These are phyloP conservation scores for Juglanconis juglandina DNA, from an alignment of 2,329 filamentous ascomycete species.

Conservation along the genomic window DNA sequence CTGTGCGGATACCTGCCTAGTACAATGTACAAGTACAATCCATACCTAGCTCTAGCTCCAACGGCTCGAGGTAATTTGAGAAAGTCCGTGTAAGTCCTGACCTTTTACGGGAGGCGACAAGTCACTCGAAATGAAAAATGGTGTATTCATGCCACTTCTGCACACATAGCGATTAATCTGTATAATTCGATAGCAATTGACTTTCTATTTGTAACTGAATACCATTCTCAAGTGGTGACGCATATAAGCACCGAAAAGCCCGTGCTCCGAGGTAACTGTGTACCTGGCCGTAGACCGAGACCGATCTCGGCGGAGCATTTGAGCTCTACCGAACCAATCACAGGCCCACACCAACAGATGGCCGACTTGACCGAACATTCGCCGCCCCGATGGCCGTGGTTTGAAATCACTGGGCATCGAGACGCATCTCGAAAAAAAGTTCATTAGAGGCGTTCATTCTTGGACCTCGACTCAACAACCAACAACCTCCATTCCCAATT, in stretches of 20 bases:
- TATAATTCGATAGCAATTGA: no score
- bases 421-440: constrained; percentile 11
- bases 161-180: no score
- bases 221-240: no score
- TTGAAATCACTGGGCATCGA: background rate
- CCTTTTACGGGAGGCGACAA: background rate
- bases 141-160: background rate
- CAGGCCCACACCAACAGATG: background rate
- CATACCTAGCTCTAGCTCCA: background rate
- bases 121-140: background rate
- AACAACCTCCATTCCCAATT: background rate
- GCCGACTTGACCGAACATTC: background rate
- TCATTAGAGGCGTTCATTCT: constrained; percentile 1
- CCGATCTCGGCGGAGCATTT: no score
- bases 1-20: background rate
- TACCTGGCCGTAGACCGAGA: no score
- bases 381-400: background rate
- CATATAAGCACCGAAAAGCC: no score
- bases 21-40: no score
- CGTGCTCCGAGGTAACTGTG: no score
- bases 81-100: background rate
- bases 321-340: no score
- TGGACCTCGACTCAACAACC: background rate
- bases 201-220: no score
- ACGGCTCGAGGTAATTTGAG: background rate